These are phyloP conservation scores for Trypanosoma brucei DNA, from an alignment of 208 protist species.

Conservation along the genomic window DNA sequence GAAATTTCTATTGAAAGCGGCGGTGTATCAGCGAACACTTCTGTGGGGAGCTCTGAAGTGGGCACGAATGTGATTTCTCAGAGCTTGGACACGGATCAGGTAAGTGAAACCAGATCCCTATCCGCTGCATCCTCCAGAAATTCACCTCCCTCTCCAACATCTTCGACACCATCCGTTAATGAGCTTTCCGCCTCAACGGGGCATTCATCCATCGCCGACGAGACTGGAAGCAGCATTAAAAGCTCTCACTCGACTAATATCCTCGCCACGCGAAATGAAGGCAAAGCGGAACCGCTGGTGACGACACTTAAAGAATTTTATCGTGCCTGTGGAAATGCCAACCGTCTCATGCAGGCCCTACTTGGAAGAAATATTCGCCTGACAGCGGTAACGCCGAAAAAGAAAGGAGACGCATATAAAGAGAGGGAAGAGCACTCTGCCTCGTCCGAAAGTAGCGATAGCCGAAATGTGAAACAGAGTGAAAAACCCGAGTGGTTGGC, in stretches of 20 bases:
- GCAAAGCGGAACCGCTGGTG: constrained; percentile 16
- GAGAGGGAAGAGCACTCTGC: background rate
- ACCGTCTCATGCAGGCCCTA: constrained; percentile 23
- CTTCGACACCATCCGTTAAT: background rate
- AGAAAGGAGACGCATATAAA: too few species aligned
- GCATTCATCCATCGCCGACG: background rate
- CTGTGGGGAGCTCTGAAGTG: too few species aligned
- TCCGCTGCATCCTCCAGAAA: background rate
- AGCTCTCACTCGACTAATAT: background rate
- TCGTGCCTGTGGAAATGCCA: constrained; percentile 35
- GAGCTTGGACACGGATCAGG: too few species aligned
- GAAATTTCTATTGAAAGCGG: too few species aligned
- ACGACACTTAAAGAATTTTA: constrained; percentile 33
- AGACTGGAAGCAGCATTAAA: background rate
- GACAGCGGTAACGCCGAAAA: too few species aligned
- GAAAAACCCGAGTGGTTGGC: constrained; percentile 9
- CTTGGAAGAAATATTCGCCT: constrained; percentile 1
- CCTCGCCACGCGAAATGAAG: background rate
- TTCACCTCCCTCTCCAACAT: too few species aligned
- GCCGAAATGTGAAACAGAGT: constrained; percentile 2
- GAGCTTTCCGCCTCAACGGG: background rate
- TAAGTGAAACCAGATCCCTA: too few species aligned
- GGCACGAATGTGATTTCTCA: too few species aligned
- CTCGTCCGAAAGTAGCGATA: background rate
- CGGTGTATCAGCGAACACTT: too few species aligned